Evolutionary conservation across 2,329 filamentous ascomycete genomes (phyloP), one percentile per base, ranked within the genome.

Genomic region (Colletotrichum limetticola): DNA sequence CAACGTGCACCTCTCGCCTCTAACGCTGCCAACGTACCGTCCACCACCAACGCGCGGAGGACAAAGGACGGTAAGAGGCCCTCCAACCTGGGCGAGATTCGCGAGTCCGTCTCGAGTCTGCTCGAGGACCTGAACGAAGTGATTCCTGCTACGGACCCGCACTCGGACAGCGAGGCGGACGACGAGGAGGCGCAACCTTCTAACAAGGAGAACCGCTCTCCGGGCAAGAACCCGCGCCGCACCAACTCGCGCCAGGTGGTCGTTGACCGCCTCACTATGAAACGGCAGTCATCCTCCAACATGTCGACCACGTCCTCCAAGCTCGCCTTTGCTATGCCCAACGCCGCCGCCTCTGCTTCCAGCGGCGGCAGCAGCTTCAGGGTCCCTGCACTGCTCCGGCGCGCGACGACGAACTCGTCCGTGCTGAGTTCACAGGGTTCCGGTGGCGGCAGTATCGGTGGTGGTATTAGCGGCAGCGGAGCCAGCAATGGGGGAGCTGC

Each of bases 21-120:
- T 77, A 85, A 65, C 58, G 79, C 12, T 73, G 84, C 76, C 79
- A 89, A 80, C 79, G 87, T 90, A n/a, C 85, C 88, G 8, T 87
- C 90, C 8, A 22, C 42, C 32, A 87, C 91, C n/a, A 82, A 90
- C 74, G 81, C 89, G 62, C 91, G 93, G 63, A 90, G 93, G 56
- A 92, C 90, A 28, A 88, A 87, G 69, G 85, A 85, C 19, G 87
- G 86, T 65, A 90, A 89, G 81, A 95, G 92, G 77, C 94, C 95
- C 0, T 87, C 92, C 5, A 93, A 92, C 22, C 85, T 97, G 11
- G 91, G 91, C 32, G 94, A 98, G 78, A 93, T 98, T 74, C 91
- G 95, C 69, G 91, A 96, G 80, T 94, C 94, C 0, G 85, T 98
- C 7, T 97, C 94, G 5, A 94, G 93, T 81, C 88, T 98, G 11